A percentile compares a stretch with the other conserved stretches of the same genome.
phyloP scores from a whole-genome alignment of 2,329 filamentous ascomycete species.

The Apiospora malaysiana region DNA sequence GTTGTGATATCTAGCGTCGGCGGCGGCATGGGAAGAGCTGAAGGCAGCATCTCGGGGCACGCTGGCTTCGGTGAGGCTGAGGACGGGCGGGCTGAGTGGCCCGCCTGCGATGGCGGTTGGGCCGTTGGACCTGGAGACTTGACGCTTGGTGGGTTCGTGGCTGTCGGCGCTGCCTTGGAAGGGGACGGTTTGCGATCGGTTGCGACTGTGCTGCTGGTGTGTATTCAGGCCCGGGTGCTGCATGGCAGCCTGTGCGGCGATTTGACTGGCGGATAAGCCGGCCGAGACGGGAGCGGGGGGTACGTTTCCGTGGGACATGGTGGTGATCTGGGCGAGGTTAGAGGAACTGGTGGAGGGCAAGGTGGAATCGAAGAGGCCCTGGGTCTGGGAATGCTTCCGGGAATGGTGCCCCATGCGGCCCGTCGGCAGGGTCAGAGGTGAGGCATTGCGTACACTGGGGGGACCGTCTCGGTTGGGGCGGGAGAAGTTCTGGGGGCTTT shows the following conservation, averaged over 20 bases:
- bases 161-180: slow-evolving; percentile 51
- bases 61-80: slow-evolving; percentile 70
- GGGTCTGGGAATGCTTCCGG: slow-evolving; percentile 72
- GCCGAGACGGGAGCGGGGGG: slow-evolving; percentile 44
- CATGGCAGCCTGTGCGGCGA: slow-evolving; percentile 80
- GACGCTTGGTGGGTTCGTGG: slow-evolving; percentile 47
- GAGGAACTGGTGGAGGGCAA: slow-evolving; percentile 67
- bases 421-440: slow-evolving; percentile 49
- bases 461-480: slow-evolving; percentile 49
- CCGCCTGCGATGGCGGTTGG: slow-evolving; percentile 37
- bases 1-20: slow-evolving; percentile 60
- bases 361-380: slow-evolving; percentile 78
- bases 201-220: slow-evolving; percentile 54
- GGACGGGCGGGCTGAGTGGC: slow-evolving; percentile 65
- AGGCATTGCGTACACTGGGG: slow-evolving; percentile 46
- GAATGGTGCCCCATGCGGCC: slow-evolving; percentile 39
- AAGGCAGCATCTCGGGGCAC: slow-evolving; percentile 63
- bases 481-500: slow-evolving; percentile 65
- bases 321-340: slow-evolving; percentile 57
- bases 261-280: slow-evolving; percentile 70
- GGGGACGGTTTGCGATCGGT: slow-evolving; percentile 77
- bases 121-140: background rate
- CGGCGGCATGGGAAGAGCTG: slow-evolving; percentile 23
- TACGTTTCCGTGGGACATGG: slow-evolving; percentile 41
- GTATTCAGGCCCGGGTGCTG: slow-evolving; percentile 47